These are phyloP conservation scores for Colletotrichum liaoningense DNA, from an alignment of 2,329 filamentous ascomycete species.

Conservation along the genomic window DNA sequence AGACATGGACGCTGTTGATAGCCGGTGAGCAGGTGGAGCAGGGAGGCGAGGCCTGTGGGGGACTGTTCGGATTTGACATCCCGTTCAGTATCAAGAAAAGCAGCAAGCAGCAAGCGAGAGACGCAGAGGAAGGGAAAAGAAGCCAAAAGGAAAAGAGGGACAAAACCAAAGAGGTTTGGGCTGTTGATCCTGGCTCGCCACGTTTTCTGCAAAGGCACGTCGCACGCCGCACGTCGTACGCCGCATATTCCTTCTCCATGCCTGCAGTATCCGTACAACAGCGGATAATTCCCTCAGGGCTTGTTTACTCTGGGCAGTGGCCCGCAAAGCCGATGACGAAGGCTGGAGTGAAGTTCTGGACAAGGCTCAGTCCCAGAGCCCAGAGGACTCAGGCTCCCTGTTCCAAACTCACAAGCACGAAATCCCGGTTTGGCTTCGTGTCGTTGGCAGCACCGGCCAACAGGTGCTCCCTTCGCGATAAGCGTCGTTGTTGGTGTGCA, in stretches of 20 bases:
- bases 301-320: background rate
- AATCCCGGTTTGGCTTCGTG: background rate
- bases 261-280: background rate
- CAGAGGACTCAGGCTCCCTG: too few species aligned
- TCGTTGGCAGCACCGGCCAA: background rate
- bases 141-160: background rate
- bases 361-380: background rate
- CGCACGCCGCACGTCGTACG: background rate
- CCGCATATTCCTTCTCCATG: background rate
- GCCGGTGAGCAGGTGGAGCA: slow-evolving; percentile 7
- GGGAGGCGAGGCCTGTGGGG: background rate
- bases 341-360: background rate
- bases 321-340: background rate
- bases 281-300: slow-evolving; percentile 1
- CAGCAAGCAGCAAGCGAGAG: background rate
- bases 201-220: slow-evolving; percentile 20
- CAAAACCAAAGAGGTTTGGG: background rate
- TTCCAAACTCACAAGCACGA: background rate
- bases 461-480: background rate
- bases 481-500: background rate
- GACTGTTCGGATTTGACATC: background rate
- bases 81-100: background rate
- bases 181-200: slow-evolving; percentile 26
- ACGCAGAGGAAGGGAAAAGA: background rate
- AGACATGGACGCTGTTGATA: slow-evolving; percentile 7